Evolutionary conservation across 2,329 filamentous ascomycete genomes (phyloP).

Genomic region (Pestalotiopsis sp.): DNA sequence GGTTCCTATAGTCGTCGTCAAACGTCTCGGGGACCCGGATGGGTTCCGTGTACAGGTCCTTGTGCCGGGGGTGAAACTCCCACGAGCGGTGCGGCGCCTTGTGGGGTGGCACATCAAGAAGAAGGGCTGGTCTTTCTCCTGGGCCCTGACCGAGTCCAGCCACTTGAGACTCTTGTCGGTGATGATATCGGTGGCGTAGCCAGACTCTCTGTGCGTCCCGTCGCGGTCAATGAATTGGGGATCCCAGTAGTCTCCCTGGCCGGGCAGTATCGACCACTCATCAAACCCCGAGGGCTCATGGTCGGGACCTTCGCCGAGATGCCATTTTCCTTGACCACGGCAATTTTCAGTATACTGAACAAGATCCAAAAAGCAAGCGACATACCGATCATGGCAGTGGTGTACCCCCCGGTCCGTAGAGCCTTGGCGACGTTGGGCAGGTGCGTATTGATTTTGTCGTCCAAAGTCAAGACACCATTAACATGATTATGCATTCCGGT

Average conservation of each 20-base stretch:
- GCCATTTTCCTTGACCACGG: conserved; percentile 43
- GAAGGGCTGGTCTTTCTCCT: conserved; percentile 44
- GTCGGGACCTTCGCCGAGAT: conserved; percentile 48
- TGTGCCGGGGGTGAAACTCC: conserved; percentile 53
- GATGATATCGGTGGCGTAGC: conserved; percentile 56
- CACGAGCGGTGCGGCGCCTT: conserved; percentile 57
- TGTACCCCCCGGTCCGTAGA: conserved; percentile 47
- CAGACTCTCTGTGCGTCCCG: conserved; percentile 34
- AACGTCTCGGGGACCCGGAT: conserved; percentile 53
- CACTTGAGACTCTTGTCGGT: conserved; percentile 51
- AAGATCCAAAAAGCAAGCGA: background rate
- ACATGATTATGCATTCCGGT: conserved; percentile 56
- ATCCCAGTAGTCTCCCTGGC: conserved; percentile 56
- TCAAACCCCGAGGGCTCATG: conserved; percentile 54
- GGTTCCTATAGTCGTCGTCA: conserved; percentile 56
- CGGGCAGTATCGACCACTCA: conserved; percentile 53
- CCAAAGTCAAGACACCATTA: conserved; percentile 53
- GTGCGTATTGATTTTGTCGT: conserved; percentile 50
- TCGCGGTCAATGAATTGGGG: conserved; percentile 48
- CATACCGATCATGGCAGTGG: conserved; percentile 51
- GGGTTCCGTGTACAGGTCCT: conserved; percentile 48
- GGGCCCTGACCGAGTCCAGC: conserved; percentile 30
- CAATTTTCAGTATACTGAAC: background rate
- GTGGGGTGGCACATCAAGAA: conserved; percentile 60
- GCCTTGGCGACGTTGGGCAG: conserved; percentile 55